phyloP scores from a whole-genome alignment of 2,329 filamentous ascomycete species.

The Aspergillus hiratsukae region DNA sequence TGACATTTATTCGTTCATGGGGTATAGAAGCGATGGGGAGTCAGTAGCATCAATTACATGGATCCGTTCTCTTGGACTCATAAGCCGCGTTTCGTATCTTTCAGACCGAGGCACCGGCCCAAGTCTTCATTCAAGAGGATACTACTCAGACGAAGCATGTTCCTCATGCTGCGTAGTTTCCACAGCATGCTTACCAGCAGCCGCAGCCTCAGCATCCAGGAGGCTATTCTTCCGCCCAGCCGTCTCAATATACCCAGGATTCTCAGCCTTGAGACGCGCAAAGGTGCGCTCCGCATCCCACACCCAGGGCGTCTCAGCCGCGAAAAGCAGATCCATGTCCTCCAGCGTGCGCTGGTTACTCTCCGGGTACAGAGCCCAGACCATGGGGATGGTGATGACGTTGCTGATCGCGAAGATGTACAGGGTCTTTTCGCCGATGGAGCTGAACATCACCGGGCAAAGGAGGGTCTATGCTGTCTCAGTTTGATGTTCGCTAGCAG shows the following conservation, averaged over 20 bases:
- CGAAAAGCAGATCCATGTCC: constrained; percentile 71
- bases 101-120: neutral
- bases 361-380: constrained; percentile 71
- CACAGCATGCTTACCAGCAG: constrained; percentile 17
- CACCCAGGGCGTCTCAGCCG: constrained; percentile 60
- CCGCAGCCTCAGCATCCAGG: constrained; percentile 29
- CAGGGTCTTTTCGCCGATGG: constrained; percentile 65
- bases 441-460: constrained; percentile 58
- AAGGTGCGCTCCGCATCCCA: constrained; percentile 69
- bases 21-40: neutral
- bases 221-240: constrained; percentile 31
- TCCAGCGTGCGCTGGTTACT: constrained; percentile 70
- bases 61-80: neutral
- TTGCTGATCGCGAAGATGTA: constrained; percentile 71
- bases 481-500: constrained; percentile 19
- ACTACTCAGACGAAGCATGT: neutral
- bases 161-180: neutral
- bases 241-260: constrained; percentile 47
- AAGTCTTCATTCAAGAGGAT: neutral
- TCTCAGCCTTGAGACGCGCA: constrained; percentile 57
- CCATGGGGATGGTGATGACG: constrained; percentile 60
- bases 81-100: neutral
- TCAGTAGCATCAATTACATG: neutral
- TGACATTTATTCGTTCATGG: neutral
- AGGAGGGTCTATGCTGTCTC: constrained; percentile 40